A percentile compares a stretch with the other conserved stretches of the same genome.
Conservation (phyloP, 2,329 filamentous ascomycete genomes). For the Sclerotiophoma versabilis region DNA sequence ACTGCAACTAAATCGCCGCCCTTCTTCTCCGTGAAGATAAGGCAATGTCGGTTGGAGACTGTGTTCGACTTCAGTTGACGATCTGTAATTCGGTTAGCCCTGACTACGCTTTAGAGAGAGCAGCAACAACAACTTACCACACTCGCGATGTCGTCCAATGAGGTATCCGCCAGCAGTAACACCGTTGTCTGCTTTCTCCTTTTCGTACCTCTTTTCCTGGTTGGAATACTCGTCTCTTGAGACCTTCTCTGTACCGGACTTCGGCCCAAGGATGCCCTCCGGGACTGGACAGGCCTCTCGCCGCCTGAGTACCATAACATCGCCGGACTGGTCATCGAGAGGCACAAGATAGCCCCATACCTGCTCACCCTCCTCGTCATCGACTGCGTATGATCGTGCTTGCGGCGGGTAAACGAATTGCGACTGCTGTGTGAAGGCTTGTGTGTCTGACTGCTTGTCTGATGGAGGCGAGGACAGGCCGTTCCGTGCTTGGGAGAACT, state of each 20-base stretch:
- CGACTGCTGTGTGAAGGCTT: conserved; percentile 84
- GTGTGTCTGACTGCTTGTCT: conserved; percentile 41
- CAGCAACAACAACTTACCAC: conserved; percentile 66
- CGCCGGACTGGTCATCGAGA: conserved; percentile 72
- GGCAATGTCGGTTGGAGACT: conserved; percentile 85
- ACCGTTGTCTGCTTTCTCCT: conserved; percentile 58
- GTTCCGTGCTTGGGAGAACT: conserved; percentile 41
- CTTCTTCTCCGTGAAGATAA: conserved; percentile 70
- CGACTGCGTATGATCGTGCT: conserved; percentile 78
- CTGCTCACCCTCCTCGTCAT: conserved; percentile 82
- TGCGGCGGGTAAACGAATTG: conserved; percentile 79
- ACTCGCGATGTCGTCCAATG: conserved; percentile 91
- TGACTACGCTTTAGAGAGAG: conserved; percentile 5
- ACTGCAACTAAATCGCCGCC: conserved; percentile 70
- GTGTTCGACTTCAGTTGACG: conserved; percentile 74
- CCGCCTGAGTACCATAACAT: conserved; percentile 76
- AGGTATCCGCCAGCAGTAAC: conserved; percentile 82
- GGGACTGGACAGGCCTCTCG: conserved; percentile 73
- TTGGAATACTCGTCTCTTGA: conserved; percentile 63
- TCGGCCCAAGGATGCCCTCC: conserved; percentile 46
- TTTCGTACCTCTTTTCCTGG: conserved; percentile 68
- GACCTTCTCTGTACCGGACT: conserved; percentile 55
- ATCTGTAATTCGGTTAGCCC: conserved; percentile 61
- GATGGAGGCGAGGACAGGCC: conserved; percentile 63
- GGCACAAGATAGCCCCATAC: conserved; percentile 97